Conservation (phyloP, 2,329 filamentous ascomycete species). For the Penicillium sp. region DNA sequence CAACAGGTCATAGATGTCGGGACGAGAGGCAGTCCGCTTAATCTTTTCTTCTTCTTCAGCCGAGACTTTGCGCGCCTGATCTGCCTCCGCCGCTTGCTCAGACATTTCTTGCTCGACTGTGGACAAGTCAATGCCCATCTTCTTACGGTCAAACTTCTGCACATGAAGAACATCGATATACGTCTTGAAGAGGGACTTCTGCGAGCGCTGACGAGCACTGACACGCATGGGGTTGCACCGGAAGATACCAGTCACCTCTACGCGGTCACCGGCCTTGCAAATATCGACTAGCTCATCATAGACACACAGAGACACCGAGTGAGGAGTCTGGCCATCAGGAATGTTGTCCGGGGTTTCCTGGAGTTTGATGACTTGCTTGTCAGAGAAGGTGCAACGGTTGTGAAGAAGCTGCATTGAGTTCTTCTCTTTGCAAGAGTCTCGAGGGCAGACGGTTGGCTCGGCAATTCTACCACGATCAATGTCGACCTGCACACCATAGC, state of each 20-base stretch:
- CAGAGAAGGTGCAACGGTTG: conserved; percentile 90
- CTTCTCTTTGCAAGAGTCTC: conserved; percentile 73
- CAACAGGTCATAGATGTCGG: conserved; percentile 90
- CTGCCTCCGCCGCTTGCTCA: conserved; percentile 67
- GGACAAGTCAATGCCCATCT: conserved; percentile 85
- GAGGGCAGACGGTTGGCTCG: conserved; percentile 87
- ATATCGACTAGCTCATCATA: conserved; percentile 97
- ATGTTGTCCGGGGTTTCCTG: conserved; percentile 96
- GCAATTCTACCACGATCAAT: conserved; percentile 95
- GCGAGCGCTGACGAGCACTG: conserved; percentile 85
- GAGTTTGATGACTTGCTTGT: conserved; percentile 98
- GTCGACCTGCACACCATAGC: conserved; percentile 84
- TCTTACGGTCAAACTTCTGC: conserved; percentile 93
- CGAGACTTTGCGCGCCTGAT: conserved; percentile 79
- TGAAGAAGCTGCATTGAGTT: conserved; percentile 99
- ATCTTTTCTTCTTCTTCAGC: conserved; percentile 90
- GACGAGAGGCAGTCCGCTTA: conserved; percentile 70
- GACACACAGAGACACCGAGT: conserved; percentile 92
- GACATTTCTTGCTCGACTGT: conserved; percentile 83
- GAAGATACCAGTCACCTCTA: conserved; percentile 96
- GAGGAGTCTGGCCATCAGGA: conserved; percentile 92
- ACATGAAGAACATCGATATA: conserved; percentile 95
- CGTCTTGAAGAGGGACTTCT: conserved; percentile 97
- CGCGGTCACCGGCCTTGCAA: conserved; percentile 94
- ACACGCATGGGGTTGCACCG: conserved; percentile 89